Evolutionary conservation across 2,329 filamentous ascomycete species (phyloP), one percentile per base, ranked within the genome.

Genomic region (Penicillium sp.): DNA sequence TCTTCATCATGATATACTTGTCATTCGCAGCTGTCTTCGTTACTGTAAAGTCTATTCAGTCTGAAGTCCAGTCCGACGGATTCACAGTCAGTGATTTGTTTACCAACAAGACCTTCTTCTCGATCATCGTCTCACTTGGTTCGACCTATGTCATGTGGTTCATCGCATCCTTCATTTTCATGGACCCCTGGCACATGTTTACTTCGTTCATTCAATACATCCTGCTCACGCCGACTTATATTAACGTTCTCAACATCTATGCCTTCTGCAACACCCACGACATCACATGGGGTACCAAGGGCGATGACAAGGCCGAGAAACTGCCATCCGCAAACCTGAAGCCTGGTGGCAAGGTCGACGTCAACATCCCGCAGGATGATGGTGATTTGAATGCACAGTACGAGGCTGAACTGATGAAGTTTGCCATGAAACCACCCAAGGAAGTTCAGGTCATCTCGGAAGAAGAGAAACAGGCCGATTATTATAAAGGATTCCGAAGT

Each of bases 111-210:
- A 85, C 95, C 54, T 97, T 99, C 78, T 92, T 94, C 75, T 95
- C 91, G 29, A 83, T 99, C 59, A 94, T 99, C 65, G 86, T 99
- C 48, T 97, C 92, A 0, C 84, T 97, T 67, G 84, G 90, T 67
- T 94, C 92, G 10, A 99, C 94, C 0, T 99, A 94, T 71, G 83
- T 95, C 58, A 87, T 99, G 67, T 99, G 92, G 89, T 83, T 97
- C 55, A 77, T 99, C 47, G 89, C 91, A 0, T 96, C 92, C 8
- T 81, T 99, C 62, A 81, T 99, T 63, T 97, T 97, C 87, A 87
- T 97, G 74, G 94, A 99, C 72, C 94, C 94, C 3, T 99, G 94
- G 93, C 94, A 99, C 78, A 97, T 99, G 92, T 83, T 96, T 73
- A 97, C 94, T n/a, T 86, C 78, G 54, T 91, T 97, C 75, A 74